Percentiles rank a stretch among this genome's conserved stretches.
phyloP scores from a whole-genome alignment of 139 green algal genomes.

The Raphidocelis subcapitata region DNA sequence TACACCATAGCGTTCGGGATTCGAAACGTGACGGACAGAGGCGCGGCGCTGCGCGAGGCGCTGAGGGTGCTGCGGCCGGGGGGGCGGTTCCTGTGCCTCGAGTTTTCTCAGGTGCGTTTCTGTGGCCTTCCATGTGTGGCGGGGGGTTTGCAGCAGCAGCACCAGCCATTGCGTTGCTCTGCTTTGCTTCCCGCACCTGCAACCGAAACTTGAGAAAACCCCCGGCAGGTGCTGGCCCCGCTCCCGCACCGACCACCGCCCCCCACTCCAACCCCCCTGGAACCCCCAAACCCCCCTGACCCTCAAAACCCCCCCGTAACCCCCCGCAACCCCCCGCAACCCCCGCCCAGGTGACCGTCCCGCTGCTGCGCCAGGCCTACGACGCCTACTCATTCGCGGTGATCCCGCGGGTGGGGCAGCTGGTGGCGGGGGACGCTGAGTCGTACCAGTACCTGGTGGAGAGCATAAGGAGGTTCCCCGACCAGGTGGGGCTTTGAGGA shows the following conservation, averaged over 20 bases:
- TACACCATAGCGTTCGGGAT: slow-evolving; percentile 99
- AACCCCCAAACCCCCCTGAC: no score
- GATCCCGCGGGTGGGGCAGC: slow-evolving; percentile 87
- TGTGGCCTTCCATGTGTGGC: no score
- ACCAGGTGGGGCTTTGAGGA: slow-evolving; percentile 40
- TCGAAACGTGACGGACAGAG: slow-evolving; percentile 90
- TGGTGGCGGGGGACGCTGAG: slow-evolving; percentile 81
- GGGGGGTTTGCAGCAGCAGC: no score
- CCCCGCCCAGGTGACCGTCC: slow-evolving; percentile 34
- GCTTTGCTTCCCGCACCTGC: no score
- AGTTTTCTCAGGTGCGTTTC: slow-evolving; percentile 94
- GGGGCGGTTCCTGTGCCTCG: slow-evolving; percentile 85
- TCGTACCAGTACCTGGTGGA: slow-evolving; percentile 99
- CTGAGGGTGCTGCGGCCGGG: slow-evolving; percentile 12
- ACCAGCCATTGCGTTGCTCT: no score
- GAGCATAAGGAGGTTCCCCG: slow-evolving; percentile 94
- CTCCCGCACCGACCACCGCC: no score
- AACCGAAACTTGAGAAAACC: no score
- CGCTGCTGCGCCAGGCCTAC: slow-evolving; percentile 81
- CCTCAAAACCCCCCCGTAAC: no score
- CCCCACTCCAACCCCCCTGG: no score
- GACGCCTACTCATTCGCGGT: slow-evolving; percentile 95
- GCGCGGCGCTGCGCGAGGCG: slow-evolving; percentile 83
- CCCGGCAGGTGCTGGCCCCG: no score
- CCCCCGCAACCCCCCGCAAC: no score